These are phyloP conservation scores for Tricholoma bakamatsutake DNA, from an alignment of 768 basidiomycete species.

Conservation along the genomic window DNA sequence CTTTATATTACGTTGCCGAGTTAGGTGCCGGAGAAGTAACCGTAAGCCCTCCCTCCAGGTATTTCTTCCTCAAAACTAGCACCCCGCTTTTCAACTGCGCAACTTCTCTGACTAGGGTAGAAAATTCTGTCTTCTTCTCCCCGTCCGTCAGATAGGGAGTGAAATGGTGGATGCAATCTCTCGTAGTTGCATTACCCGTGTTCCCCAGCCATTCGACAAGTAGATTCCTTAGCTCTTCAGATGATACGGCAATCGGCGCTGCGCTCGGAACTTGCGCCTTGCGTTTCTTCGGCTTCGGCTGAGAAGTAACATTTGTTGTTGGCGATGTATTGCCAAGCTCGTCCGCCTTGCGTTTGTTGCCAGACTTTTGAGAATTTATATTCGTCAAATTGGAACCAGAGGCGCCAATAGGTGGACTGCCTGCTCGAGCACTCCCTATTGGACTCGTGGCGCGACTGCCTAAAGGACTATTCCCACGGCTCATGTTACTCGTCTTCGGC, in stretches of 20 bases:
- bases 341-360: constrained; percentile 44
- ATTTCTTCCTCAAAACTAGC: constrained; percentile 47
- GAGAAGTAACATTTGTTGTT: constrained; percentile 12
- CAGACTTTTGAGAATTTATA: constrained; percentile 20
- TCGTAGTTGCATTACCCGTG: constrained; percentile 63
- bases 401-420: constrained; percentile 32
- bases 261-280: constrained; percentile 38
- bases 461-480: constrained; percentile 58
- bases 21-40: constrained; percentile 29
- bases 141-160: constrained; percentile 66
- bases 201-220: constrained; percentile 72
- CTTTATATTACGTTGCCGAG: background rate
- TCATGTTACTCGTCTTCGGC: constrained; percentile 39
- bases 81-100: constrained; percentile 65
- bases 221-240: constrained; percentile 58
- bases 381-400: constrained; percentile 25
- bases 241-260: constrained; percentile 32
- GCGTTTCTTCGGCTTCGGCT: constrained; percentile 48
- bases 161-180: constrained; percentile 78
- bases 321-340: constrained; percentile 23
- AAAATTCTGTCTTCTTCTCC: constrained; percentile 68
- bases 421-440: constrained; percentile 34
- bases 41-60: constrained; percentile 24
- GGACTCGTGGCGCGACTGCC: constrained; percentile 53
- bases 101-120: constrained; percentile 75